A percentile compares a stretch with the other conserved stretches of the same genome.
These are phyloP conservation scores for Chlamydomonas eustigma DNA, from an alignment of 139 green algal species.

Conservation along the genomic window DNA sequence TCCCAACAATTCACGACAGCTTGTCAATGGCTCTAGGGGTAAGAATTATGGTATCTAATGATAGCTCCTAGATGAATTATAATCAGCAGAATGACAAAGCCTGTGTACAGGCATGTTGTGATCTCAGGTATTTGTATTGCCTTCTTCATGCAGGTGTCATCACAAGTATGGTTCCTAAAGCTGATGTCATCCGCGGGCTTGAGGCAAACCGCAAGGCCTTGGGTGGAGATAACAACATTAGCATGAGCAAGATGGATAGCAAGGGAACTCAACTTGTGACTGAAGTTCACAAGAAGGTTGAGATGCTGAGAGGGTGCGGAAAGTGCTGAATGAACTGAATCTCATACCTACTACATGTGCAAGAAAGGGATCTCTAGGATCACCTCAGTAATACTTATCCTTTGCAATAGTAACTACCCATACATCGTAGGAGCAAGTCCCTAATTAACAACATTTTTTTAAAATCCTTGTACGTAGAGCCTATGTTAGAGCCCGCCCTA, in stretches of 20 bases:
- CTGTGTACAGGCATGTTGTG: too few relatives aligned
- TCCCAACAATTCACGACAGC: conserved; percentile 21
- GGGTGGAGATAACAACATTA: neutral
- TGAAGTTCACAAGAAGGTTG: neutral
- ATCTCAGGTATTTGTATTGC: too few relatives aligned
- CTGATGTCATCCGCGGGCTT: neutral
- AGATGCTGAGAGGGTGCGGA: conserved; percentile 1
- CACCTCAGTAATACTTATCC: too few relatives aligned
- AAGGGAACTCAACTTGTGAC: neutral
- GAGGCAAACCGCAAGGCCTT: conserved; percentile 1
- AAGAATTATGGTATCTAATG: conserved; percentile 34
- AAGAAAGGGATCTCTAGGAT: too few relatives aligned
- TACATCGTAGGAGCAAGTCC: too few relatives aligned
- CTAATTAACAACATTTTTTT: too few relatives aligned
- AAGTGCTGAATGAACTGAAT: neutral
- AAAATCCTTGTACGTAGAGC: too few relatives aligned
- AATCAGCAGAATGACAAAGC: too few relatives aligned
- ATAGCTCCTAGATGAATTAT: too few relatives aligned
- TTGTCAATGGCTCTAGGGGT: conserved; percentile 73
- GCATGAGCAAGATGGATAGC: neutral
- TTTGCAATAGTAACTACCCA: too few relatives aligned
- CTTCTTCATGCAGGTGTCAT: conserved; percentile 14
- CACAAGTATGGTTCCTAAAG: neutral
- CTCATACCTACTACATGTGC: too few relatives aligned
- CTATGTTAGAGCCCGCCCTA: too few relatives aligned